Evolutionary conservation across 179 eudicot genomes (phyloP).

Genomic region (Silene coronaria): DNA sequence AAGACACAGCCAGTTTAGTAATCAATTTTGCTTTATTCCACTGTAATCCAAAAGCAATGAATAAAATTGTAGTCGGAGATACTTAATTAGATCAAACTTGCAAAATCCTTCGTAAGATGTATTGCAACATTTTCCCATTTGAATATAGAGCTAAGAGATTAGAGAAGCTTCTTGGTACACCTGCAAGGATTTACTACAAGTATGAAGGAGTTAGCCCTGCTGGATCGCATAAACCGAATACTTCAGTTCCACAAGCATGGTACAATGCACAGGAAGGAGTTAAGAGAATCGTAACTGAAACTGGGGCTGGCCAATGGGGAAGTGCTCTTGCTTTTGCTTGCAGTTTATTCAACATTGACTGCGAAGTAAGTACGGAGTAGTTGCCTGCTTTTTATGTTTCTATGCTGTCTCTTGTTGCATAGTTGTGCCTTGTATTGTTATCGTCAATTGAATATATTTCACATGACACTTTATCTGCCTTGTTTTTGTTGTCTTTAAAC

Average conservation of each 20-base stretch:
- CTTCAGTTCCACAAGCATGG: constrained; percentile 92
- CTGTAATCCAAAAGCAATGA: too few relatives aligned
- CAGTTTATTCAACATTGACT: constrained; percentile 77
- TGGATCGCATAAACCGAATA: constrained; percentile 94
- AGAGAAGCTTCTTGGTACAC: constrained; percentile 92
- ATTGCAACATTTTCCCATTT: constrained; percentile 21
- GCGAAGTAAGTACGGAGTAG: constrained; percentile 55
- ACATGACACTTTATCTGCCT: not conserved
- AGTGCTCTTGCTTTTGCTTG: constrained; percentile 88
- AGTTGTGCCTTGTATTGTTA: not conserved
- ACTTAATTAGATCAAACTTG: not conserved
- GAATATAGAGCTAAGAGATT: constrained; percentile 76
- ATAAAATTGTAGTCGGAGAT: not conserved
- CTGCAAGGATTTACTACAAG: constrained; percentile 89
- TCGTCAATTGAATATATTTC: not conserved
- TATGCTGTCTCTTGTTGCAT: not conserved
- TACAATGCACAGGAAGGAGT: constrained; percentile 81
- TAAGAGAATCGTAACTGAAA: constrained; percentile 86
- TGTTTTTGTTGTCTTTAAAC: not conserved
- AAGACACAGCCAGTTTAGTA: too few relatives aligned
- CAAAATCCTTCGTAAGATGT: not conserved
- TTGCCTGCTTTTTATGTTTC: not conserved
- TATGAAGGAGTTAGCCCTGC: constrained; percentile 98
- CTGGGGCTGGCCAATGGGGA: constrained; percentile 99
- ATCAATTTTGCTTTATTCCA: too few relatives aligned